Conservation (phyloP, 176 grass and related monocot species). For the Leersia perrieri region DNA sequence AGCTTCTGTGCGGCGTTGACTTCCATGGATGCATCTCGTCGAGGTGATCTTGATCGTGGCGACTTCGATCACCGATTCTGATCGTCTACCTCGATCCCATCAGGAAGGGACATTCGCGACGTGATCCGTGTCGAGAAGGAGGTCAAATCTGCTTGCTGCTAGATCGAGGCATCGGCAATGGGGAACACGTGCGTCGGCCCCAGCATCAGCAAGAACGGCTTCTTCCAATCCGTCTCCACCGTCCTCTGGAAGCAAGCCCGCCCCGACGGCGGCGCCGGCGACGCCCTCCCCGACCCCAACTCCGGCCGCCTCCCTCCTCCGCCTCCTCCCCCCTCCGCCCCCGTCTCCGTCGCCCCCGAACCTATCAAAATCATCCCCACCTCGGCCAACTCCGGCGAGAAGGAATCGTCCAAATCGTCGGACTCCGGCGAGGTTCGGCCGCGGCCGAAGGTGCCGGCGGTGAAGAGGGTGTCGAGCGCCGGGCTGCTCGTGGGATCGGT, state of each 20-base stretch:
- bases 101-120: too few relatives aligned
- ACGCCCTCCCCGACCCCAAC: constrained; percentile 40
- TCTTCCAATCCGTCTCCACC: constrained; percentile 82
- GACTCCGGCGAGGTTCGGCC: constrained; percentile 26
- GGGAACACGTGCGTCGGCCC: constrained; percentile 90
- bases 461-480: constrained; percentile 74
- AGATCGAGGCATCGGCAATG: constrained; percentile 41
- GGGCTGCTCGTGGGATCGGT: constrained; percentile 72
- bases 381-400: neutral
- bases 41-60: neutral
- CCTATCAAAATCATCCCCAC: constrained; percentile 42
- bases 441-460: constrained; percentile 51
- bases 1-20: constrained; percentile 28
- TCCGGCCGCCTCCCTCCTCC: neutral
- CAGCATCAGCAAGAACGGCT: constrained; percentile 62
- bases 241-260: constrained; percentile 61
- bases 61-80: neutral
- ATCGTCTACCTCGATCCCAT: too few relatives aligned
- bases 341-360: constrained; percentile 42
- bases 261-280: constrained; percentile 31
- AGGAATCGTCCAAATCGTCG: constrained; percentile 1
- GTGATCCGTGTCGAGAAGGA: too few relatives aligned
- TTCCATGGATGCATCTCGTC: neutral
- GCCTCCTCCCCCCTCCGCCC: neutral
- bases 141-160: neutral